Evolutionary conservation across 495 filamentous ascomycete genomes (phyloP), one percentile per base, ranked within the genome.

Genomic region (Podospora bellae-mahoneyi): DNA sequence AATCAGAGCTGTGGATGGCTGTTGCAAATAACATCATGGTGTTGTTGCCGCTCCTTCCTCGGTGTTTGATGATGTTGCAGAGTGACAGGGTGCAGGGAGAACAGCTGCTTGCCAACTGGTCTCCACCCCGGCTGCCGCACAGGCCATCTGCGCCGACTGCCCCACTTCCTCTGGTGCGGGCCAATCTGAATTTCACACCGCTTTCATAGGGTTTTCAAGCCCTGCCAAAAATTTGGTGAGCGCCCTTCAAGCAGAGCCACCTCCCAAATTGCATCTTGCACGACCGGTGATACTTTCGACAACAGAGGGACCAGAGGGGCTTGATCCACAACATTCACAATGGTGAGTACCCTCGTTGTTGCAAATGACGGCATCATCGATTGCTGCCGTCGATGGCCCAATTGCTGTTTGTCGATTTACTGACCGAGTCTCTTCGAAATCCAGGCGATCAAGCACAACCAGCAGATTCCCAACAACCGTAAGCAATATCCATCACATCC

Each of bases 401-500:
- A 76, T 69, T 66, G 39, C 54, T 62, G 59, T 68, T 26, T 34
- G 56, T 20, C 23, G 55, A 15, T 58, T 58, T 58, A 18, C 55
- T 58, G 55, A 58, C 23, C 23, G 39, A 58, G 55, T 58, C 23
- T 44, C 32, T 44, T 63, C 34, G 18, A 19, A 18, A 20, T 34
- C 27, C 70, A 77, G 91, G 91, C 95, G 87, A 97, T 99, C 91
- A 97, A 96, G 87, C 94, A 97, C 89, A 99, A 99, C 84, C 93
- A 99, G 88, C 91, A 95, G 87, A 91, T 99, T 84, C 94, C 88
- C 78, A 89, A 96, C 89, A 96, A 95, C 89, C 95, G 92, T 96
- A 85, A 84, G 91, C 85, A 77, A 68, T 76, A 62, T 58, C 61
- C 67, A 16, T 48, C 39, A 13, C 39, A 48, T 48, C 39, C 39